These are phyloP conservation scores for Hanseniaspora valbyensis DNA, from an alignment of 805 yeast species.

Conservation along the genomic window DNA sequence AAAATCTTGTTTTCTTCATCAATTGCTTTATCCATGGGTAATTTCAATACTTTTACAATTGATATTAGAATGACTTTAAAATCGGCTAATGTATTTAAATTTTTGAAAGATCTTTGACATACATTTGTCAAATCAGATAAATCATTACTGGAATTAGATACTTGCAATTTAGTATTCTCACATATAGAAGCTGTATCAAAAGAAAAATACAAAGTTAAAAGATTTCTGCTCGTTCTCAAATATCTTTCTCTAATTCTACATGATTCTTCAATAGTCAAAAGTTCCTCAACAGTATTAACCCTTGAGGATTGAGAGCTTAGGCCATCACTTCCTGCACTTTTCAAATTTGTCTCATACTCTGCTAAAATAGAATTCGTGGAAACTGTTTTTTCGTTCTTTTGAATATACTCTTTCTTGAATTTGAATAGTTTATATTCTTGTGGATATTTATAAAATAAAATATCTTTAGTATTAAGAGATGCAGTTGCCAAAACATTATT, in stretches of 20 bases:
- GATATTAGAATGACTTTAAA: conserved; percentile 39
- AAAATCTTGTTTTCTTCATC: conserved; percentile 33
- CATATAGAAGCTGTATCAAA: conserved; percentile 3
- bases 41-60: conserved; percentile 38
- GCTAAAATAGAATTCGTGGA: background rate
- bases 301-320: conserved; percentile 4
- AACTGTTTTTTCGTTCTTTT: background rate
- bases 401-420: background rate
- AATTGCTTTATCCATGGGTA: conserved; percentile 34
- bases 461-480: background rate
- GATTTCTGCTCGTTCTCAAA: conserved; percentile 6
- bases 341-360: background rate
- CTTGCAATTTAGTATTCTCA: conserved; percentile 3
- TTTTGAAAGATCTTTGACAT: conserved; percentile 33
- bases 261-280: conserved; percentile 10
- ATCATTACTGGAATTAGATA: background rate
- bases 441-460: conserved; percentile 9
- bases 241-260: conserved; percentile 5
- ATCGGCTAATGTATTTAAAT: conserved; percentile 45
- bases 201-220: conserved; percentile 12
- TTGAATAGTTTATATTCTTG: background rate
- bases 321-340: background rate
- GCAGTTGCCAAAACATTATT: conserved; percentile 1
- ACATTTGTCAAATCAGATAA: conserved; percentile 4
- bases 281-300: conserved; percentile 8